Base-by-base conservation (phyloP, 2,329 filamentous ascomycete genomes). In the Botrytis medusae region DNA sequence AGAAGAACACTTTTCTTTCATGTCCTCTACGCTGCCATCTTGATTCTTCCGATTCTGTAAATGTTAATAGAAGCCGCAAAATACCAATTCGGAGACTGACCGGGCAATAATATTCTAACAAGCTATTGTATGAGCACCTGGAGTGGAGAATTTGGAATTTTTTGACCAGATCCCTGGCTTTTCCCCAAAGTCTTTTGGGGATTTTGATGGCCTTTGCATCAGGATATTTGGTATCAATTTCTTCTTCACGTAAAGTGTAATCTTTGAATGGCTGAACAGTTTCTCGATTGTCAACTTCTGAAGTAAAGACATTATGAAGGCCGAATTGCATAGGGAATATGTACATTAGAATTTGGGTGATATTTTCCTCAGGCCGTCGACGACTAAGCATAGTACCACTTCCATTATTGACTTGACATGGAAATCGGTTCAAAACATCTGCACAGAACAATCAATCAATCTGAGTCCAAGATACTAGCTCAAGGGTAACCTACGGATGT, bases 311-410 rank as follows among this genome's bases (percentile, higher is more conserved):
- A 82, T 98, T 99, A 80, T 97, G 94, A 5, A 99, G 84, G 22
- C 89, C 89, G 79, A 97, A 98, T 79, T 98, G 95, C 18, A 91
- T 87, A 46, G 96, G 96, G 78, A 99, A 99, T 1, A 99, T 90
- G 82, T 98, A 95, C 85, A 95, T 96, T 88, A 97, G 89, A 32
- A 97, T 83, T 77, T 92, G 93, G 18, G 90, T 79, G 0, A 90
- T 92, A 75, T 91, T 87, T 20, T 68, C n/a, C 48, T 57, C 34
- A 1, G 70, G 70, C 44, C 37, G n/a, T 72, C 62, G 32, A 44
- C 42, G 42, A 71, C 25, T 61, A 34, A 22, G 25, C 34, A 34
- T 29, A 22, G 44, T 29, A 22, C 68, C 42, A 57, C 25, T 29
- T 57, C 25, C n/a, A 46, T n/a, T 9, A 71, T 68, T 51, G 16